Percentiles rank a stretch among this genome's conserved stretches.
Conservation (phyloP, 2,329 filamentous ascomycete genomes). For the Lachnellula occidentalis region DNA sequence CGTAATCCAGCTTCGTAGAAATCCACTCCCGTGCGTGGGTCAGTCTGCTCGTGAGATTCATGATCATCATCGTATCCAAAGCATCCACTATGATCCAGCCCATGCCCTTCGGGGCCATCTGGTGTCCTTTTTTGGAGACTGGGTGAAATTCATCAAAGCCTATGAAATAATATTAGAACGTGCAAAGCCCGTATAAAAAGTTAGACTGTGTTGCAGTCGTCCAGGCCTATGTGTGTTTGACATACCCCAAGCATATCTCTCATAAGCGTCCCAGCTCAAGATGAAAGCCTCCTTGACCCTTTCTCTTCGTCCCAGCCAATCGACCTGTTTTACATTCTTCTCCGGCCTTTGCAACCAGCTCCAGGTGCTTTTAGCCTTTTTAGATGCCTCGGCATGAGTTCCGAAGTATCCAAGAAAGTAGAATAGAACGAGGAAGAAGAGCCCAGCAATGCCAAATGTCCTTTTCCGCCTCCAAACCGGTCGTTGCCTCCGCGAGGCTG, state of each 20-base stretch:
- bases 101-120: conserved; percentile 85
- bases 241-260: conserved; percentile 87
- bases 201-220: conserved; percentile 10
- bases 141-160: conserved; percentile 79
- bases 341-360: conserved; percentile 51
- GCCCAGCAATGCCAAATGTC: conserved; percentile 43
- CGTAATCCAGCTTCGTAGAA: conserved; percentile 70
- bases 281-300: conserved; percentile 85
- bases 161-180: too few relatives aligned
- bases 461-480: conserved; percentile 62
- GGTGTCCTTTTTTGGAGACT: conserved; percentile 66
- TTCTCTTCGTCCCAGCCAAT: conserved; percentile 76
- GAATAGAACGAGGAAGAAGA: conserved; percentile 53
- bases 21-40: conserved; percentile 87
- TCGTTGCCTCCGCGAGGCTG: conserved; percentile 51
- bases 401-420: conserved; percentile 65
- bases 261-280: conserved; percentile 89
- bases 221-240: not conserved
- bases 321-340: conserved; percentile 39
- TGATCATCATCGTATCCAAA: conserved; percentile 93
- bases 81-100: conserved; percentile 99
- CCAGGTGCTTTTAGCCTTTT: conserved; percentile 43
- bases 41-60: conserved; percentile 88
- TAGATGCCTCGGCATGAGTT: conserved; percentile 28
- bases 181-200: conserved; percentile 36